Percentiles rank a stretch among this genome's conserved stretches.
These are phyloP conservation scores for Periglandula ipomoeae DNA, from an alignment of 2,329 filamentous ascomycete genomes.

Conservation along the genomic window DNA sequence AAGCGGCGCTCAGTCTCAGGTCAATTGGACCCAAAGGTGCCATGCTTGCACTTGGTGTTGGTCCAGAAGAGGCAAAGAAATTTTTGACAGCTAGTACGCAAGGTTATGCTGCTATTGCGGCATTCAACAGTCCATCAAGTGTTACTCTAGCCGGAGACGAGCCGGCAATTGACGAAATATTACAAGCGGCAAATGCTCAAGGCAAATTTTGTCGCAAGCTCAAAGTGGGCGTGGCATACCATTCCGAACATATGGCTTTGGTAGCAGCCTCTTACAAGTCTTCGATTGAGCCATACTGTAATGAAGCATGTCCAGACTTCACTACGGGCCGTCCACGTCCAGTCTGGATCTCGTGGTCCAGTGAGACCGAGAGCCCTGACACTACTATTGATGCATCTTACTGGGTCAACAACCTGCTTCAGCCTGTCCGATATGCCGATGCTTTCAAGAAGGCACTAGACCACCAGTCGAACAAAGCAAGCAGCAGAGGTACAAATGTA, in stretches of 20 bases:
- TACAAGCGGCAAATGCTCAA: constrained; percentile 12
- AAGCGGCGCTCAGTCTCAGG: constrained; percentile 10
- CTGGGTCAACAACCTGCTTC: constrained; percentile 10
- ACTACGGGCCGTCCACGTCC: too few species aligned
- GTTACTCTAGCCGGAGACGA: constrained; percentile 20
- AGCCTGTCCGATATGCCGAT: constrained; percentile 16
- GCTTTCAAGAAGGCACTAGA: constrained; percentile 4
- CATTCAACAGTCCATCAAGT: constrained; percentile 19
- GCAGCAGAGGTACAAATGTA: constrained; percentile 7
- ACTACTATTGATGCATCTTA: neutral
- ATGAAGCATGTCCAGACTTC: too few species aligned
- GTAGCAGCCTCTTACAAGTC: neutral
- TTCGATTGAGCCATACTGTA: neutral
- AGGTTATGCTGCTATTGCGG: constrained; percentile 22
- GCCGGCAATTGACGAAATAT: constrained; percentile 16
- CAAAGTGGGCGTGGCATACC: constrained; percentile 18
- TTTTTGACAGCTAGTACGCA: constrained; percentile 12
- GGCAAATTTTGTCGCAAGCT: constrained; percentile 18
- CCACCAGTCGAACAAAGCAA: too few species aligned
- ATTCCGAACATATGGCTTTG: constrained; percentile 20
- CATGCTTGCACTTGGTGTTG: constrained; percentile 4
- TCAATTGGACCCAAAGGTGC: constrained; percentile 15
- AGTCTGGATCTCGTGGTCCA: too few species aligned
- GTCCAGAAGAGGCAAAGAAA: neutral
- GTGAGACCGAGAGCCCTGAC: too few species aligned